These are phyloP conservation scores for Piper betle DNA, from an alignment of 164 flowering plant genomes.

Conservation along the genomic window DNA sequence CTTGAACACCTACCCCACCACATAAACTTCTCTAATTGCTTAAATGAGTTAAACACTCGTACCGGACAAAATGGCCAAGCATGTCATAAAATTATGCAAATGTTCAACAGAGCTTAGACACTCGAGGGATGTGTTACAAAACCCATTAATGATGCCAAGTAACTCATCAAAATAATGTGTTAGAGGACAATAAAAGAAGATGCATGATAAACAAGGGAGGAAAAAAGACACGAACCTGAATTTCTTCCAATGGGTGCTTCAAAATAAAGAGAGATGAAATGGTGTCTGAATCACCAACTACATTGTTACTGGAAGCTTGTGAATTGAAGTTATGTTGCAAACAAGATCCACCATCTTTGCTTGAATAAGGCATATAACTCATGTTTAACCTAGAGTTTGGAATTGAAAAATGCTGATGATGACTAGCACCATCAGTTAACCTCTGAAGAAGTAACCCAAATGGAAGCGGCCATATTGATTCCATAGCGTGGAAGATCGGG, in stretches of 20 bases:
- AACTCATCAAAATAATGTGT: not conserved
- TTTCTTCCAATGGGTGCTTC: constrained; percentile 72
- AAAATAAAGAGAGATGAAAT: constrained; percentile 73
- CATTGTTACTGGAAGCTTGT: constrained; percentile 21
- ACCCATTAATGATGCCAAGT: not conserved
- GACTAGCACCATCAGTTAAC: constrained; percentile 32
- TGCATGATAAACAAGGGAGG: not conserved
- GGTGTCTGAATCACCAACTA: constrained; percentile 28
- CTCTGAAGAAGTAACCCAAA: constrained; percentile 82
- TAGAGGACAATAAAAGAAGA: not conserved
- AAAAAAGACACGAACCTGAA: constrained; percentile 34
- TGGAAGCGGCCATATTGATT: constrained; percentile 89
- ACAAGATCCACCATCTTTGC: constrained; percentile 51
- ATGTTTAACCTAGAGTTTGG: constrained; percentile 29
- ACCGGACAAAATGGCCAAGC: too few species aligned
- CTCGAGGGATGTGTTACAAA: not conserved
- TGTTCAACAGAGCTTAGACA: too few species aligned
- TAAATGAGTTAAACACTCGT: too few species aligned
- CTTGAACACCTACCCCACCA: too few species aligned
- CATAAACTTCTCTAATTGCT: too few species aligned
- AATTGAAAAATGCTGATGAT: constrained; percentile 26
- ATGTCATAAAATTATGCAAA: too few species aligned
- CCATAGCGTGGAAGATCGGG: constrained; percentile 49
- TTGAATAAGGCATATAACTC: constrained; percentile 35
- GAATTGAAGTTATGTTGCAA: constrained; percentile 23